phyloP scores from a whole-genome alignment of 2,329 filamentous ascomycete species.

The Aspergillus sp. region DNA sequence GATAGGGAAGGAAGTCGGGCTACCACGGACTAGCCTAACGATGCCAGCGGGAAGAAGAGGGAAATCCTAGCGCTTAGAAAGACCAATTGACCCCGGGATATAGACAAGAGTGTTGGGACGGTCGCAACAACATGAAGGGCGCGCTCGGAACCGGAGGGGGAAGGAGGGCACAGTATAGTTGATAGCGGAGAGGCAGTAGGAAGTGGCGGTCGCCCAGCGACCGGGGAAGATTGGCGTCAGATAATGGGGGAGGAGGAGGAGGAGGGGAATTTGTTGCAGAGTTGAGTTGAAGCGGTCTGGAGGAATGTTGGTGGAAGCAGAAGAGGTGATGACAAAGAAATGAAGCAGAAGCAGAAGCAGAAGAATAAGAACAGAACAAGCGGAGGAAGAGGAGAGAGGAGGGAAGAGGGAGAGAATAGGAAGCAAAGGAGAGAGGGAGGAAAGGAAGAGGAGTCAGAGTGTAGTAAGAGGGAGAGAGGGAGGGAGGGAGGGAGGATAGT shows the following conservation, averaged over 20 bases:
- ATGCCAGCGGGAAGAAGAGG: not conserved
- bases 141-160: constrained; percentile 20
- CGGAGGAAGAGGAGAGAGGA: not conserved
- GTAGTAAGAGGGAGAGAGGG: not conserved
- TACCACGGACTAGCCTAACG: not conserved
- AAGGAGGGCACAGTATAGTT: constrained; percentile 11
- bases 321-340: constrained; percentile 2
- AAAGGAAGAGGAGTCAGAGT: not conserved
- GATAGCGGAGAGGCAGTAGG: constrained; percentile 15
- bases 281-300: constrained; percentile 6
- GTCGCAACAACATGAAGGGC: constrained; percentile 40
- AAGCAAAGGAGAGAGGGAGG: constrained; percentile 4
- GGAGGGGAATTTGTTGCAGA: not conserved
- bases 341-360: constrained; percentile 1
- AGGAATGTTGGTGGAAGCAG: constrained; percentile 1
- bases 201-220: constrained; percentile 32
- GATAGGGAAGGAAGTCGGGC: constrained; percentile 1
- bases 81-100: constrained; percentile 26
- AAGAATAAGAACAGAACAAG: not conserved
- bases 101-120: constrained; percentile 25
- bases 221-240: constrained; percentile 15
- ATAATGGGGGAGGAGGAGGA: not conserved
- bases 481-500: not conserved
- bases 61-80: constrained; percentile 19
- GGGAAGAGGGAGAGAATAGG: not conserved